Evolutionary conservation across 768 basidiomycete genomes (phyloP), one percentile per base, ranked within the genome.

Genomic region (Termitomyces sp.): DNA sequence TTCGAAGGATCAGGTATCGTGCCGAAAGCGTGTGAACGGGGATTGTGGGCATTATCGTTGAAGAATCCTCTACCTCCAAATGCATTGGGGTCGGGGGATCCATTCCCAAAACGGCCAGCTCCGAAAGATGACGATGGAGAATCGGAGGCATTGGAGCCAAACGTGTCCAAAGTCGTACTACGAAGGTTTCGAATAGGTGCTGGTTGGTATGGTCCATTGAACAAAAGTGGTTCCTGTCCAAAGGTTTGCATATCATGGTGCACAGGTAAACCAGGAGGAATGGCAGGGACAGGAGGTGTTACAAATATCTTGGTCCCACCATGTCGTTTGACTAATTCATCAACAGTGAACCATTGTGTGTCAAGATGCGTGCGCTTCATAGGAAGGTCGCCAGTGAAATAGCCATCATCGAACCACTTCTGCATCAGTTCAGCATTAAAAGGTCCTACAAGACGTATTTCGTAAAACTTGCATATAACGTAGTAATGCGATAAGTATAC

Each of bases 341-440:
- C 81, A 8, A 91, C 82, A 47, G 85, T 73, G 50, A 74, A 79
- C 87, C 87, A 92, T 12, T 85, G 80, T 12, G 65, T 63, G 66
- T 92, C 90, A 51, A 88, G 60, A 59, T 81, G 77, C n/a, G 81
- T 83, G 45, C 94, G 84, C 67, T 88, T 91, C 83, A 95, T 87
- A 34, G 90, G 83, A 25, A 98, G 79, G 59, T 91, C 86, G 27
- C 85, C 75, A 9, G 83, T 76, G 66, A 98, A 98, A 71, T 95
- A 98, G 16, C 91, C 89, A 64, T 89, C 89, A 50, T 91, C 85
- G 67, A 85, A 87, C 94, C 94, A 97, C 65, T 91, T 91, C 73
- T 96, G 94, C 94, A 98, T 96, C 54, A 89, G 63, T 59, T 88
- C 84, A 27, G 91, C 92, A 44, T 80, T 80, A 78, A 96, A 98